Percentiles rank a stretch among this genome's conserved stretches.
phyloP scores from a whole-genome alignment of 2,329 filamentous ascomycete species.

The Zymoseptoria ardabiliae region DNA sequence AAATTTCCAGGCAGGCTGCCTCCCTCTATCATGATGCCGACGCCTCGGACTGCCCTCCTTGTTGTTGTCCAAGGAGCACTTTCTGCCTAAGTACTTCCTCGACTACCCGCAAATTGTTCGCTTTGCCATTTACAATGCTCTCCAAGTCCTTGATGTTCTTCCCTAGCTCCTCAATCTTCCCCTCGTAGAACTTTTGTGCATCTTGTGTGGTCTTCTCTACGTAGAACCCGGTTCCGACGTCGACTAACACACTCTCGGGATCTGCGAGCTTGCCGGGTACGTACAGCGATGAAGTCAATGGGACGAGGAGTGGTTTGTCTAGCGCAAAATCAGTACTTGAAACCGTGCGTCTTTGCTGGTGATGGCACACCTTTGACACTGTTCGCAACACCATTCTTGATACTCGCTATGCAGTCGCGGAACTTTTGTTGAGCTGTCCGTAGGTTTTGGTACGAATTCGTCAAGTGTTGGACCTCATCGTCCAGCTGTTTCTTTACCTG shows the following conservation, averaged over 20 bases:
- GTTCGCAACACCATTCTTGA: conserved; percentile 43
- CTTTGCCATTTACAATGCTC: conserved; percentile 66
- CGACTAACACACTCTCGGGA: conserved; percentile 73
- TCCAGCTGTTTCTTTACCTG: conserved; percentile 94
- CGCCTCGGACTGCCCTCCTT: conserved; percentile 12
- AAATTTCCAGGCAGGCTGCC: not conserved
- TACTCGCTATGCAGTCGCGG: conserved; percentile 75
- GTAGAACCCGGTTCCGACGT: conserved; percentile 89
- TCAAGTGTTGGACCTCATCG: conserved; percentile 91
- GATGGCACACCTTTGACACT: conserved; percentile 29
- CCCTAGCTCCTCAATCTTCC: conserved; percentile 59
- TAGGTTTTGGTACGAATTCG: conserved; percentile 79
- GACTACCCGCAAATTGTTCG: conserved; percentile 73
- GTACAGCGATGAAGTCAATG: conserved; percentile 89
- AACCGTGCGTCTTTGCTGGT: not conserved
- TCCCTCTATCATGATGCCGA: conserved; percentile 10
- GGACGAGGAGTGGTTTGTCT: conserved; percentile 71
- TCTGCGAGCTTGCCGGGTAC: conserved; percentile 74
- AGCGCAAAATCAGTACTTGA: conserved; percentile 1
- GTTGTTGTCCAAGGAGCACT: conserved; percentile 25
- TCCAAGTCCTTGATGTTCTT: conserved; percentile 61
- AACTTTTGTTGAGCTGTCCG: conserved; percentile 88
- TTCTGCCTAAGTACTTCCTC: conserved; percentile 65
- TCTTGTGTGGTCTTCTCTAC: conserved; percentile 71
- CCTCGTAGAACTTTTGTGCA: conserved; percentile 59